Evolutionary conservation across 106 monocot genomes (phyloP).

Genomic region (Agapanthus africanus): DNA sequence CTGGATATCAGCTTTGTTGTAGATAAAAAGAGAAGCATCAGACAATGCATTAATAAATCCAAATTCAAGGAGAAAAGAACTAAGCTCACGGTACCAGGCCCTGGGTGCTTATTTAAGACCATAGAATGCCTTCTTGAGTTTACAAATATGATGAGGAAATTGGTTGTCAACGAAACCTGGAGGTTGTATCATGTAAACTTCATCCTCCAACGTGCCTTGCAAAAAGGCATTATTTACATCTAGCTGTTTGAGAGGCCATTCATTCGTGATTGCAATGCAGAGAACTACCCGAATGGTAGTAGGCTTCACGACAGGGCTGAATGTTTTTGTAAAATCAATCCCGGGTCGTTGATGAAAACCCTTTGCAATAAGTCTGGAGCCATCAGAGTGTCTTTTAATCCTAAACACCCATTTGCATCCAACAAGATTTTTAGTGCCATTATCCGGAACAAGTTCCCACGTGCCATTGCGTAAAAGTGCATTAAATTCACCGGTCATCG

Average conservation of each 20-base stretch:
- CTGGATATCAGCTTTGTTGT: not conserved
- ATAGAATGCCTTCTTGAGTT: not conserved
- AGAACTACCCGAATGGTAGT: slow-evolving; percentile 3
- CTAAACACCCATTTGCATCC: slow-evolving; percentile 14
- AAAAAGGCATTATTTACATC: not conserved
- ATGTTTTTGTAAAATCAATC: slow-evolving; percentile 7
- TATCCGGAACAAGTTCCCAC: too few species aligned
- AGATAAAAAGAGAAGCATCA: not conserved
- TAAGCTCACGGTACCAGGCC: not conserved
- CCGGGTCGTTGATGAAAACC: slow-evolving; percentile 13
- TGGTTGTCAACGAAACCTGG: slow-evolving; percentile 1
- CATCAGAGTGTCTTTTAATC: slow-evolving; percentile 6
- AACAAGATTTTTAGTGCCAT: too few species aligned
- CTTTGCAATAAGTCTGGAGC: slow-evolving; percentile 9
- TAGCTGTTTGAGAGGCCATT: not conserved
- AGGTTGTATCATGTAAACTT: slow-evolving; percentile 12
- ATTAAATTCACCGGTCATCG: too few species aligned
- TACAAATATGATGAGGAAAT: slow-evolving; percentile 1
- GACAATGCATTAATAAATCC: not conserved
- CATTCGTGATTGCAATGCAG: not conserved
- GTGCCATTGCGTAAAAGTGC: too few species aligned
- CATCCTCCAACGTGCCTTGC: slow-evolving; percentile 7
- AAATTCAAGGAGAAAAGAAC: not conserved
- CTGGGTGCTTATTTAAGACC: slow-evolving; percentile 19
- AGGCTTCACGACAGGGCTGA: slow-evolving; percentile 16